Conservation (phyloP, 1,139 yeast genomes). For the Yueomyces sp. region DNA sequence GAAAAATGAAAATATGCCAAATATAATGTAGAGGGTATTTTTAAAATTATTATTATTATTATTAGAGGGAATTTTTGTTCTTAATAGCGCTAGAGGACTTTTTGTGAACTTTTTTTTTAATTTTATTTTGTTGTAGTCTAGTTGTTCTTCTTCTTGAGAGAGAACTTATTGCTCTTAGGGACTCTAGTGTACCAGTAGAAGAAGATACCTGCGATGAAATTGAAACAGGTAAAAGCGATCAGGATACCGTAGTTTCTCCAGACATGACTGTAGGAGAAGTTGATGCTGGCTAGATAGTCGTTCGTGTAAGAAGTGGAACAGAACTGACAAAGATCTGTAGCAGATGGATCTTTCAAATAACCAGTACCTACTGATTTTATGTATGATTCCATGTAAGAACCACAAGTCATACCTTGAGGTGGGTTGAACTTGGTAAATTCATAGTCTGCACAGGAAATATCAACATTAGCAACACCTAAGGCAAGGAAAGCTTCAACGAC, state of each 20-base stretch:
- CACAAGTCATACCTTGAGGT: constrained; percentile 39
- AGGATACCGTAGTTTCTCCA: constrained; percentile 66
- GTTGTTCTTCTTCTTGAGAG: background rate
- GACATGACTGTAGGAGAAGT: constrained; percentile 32
- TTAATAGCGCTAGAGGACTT: too few relatives aligned
- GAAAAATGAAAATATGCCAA: too few relatives aligned
- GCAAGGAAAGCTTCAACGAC: constrained; percentile 39
- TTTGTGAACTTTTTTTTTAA: too few relatives aligned
- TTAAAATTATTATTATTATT: too few relatives aligned
- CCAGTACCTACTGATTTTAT: constrained; percentile 40
- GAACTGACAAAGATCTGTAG: constrained; percentile 38
- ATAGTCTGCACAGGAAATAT: constrained; percentile 33
- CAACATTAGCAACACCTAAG: constrained; percentile 38
- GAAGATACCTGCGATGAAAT: constrained; percentile 37
- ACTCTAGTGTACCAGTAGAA: constrained; percentile 73
- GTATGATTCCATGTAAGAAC: constrained; percentile 37
- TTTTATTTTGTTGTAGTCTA: background rate
- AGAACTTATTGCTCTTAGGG: constrained; percentile 30
- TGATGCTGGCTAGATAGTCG: constrained; percentile 33
- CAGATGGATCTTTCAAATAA: constrained; percentile 32
- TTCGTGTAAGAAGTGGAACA: constrained; percentile 41
- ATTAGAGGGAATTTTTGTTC: too few relatives aligned
- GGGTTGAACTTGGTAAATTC: constrained; percentile 40
- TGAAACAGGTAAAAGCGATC: constrained; percentile 30
- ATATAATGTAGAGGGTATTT: too few relatives aligned